Evolutionary conservation across 371 early-diverging fungal species (phyloP), one percentile per base, ranked within the genome.

Genomic region (Rhizopus stolonifer): DNA sequence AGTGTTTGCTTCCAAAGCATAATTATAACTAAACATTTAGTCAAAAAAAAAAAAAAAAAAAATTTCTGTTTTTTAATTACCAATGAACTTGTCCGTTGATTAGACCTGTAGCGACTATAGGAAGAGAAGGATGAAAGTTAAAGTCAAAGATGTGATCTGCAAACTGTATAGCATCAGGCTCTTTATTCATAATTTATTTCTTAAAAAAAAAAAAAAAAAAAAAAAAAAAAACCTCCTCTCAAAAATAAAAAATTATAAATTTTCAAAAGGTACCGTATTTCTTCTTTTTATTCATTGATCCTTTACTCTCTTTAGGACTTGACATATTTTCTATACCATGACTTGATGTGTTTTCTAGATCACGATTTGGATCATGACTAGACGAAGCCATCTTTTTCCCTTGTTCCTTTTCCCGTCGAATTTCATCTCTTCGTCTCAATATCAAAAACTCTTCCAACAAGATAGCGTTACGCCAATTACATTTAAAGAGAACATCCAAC

Each of bases 31-130:
- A 51, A 14, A 52, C 14, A 29, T 64, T 38, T n/a, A n/a, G n/a
- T n/a, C n/a, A 29, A 31, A 15, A 61, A 38, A 14, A 33, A 24
- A 19, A 29, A 26, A 13, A 36, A 45, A 14, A 46, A 47, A 45
- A 11, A 36, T 0, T 14, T 36, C n/a, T 36, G 4, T 36, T 40
- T 3, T 9, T 57, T 52, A 48, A 6, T n/a, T 59, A 89, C 91
- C 89, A 89, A 36, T 80, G 66, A 18, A 93, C 71, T 32, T 83
- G 77, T 18, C 94, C 94, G n/a, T 81, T 84, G 48, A 93, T 86
- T 47, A 88, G 64, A 18, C 89, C 89, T 1, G 87, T 72, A n/a
- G 83, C 86, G 11, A 92, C 70, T 36, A 93, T 74, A 56, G 82
- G 69, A 24, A 80, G 67, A 3, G 59, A 52, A 3, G 92, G 92